A percentile compares a stretch with the other conserved stretches of the same genome.
Conservation (phyloP, 148 eudicot species). For the Suaeda aralocaspica region DNA sequence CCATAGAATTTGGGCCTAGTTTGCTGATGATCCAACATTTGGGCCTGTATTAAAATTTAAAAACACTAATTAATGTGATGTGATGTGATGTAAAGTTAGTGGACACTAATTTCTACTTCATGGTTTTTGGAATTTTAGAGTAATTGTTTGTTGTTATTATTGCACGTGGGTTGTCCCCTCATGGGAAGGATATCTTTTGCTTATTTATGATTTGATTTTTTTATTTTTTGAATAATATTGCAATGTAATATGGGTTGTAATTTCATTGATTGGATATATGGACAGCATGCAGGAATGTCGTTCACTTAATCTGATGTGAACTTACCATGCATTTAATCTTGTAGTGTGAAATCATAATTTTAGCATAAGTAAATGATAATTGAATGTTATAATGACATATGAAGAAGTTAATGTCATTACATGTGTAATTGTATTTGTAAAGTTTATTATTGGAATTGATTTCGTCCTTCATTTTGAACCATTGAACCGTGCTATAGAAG, state of each 20-base stretch:
- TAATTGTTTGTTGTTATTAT: background rate
- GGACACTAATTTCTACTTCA: background rate
- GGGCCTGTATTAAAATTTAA: too few relatives aligned
- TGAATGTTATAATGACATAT: too few relatives aligned
- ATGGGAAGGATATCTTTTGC: background rate
- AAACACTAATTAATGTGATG: too few relatives aligned
- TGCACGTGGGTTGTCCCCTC: slow-evolving; percentile 26
- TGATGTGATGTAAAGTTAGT: background rate
- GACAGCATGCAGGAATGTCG: background rate
- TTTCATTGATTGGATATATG: background rate
- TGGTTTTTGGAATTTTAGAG: background rate
- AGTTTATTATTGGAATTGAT: too few relatives aligned
- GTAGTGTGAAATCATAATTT: too few relatives aligned
- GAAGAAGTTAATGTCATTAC: too few relatives aligned
- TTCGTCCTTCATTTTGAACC: too few relatives aligned
- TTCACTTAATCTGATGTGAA: background rate
- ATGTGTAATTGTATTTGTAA: too few relatives aligned
- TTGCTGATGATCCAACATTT: background rate
- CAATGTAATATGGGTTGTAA: background rate
- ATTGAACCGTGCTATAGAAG: too few relatives aligned
- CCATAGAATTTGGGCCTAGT: background rate
- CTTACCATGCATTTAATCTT: too few relatives aligned
- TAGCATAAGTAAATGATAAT: too few relatives aligned
- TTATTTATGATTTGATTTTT: too few relatives aligned
- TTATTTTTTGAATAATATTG: background rate